Base-by-base conservation (phyloP, 139 green algal genomes). In the Tetratostichococcus sp. region DNA sequence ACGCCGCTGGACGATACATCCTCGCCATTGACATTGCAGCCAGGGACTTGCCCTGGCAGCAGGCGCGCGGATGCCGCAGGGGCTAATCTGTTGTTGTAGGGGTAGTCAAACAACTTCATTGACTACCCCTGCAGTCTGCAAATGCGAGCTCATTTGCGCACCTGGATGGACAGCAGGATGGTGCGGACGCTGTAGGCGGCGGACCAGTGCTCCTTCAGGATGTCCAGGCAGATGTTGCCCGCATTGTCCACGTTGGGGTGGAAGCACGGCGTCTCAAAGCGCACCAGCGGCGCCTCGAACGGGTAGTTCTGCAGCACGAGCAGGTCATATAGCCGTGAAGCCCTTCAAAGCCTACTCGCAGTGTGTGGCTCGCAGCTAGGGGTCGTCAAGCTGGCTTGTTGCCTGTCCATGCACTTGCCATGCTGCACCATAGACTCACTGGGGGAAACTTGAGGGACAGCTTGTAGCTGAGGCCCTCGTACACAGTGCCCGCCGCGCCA, bases 191-290 rank as follows among this genome's bases (percentile, higher is more conserved):
- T 90, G 85, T 93, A 93, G 2, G 74, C 74, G 26, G 74, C 74
- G 30, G 79, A 90, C 89, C 89, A 93, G 73, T 93, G 89, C 23
- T 93, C 89, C 67, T 90, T 86, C 19, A 95, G 80, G 68, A 95
- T 95, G 83, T 95, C 90, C 30, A 95, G 82, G 85, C 90, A 95
- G 78, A 95, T 94, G 83, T 93, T 93, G 66, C 90, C 90, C 65
- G 88, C 77, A 25, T 85, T 82, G 74, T 94, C 89, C 28, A 95
- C 90, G 71, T 95, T 95, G 59, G 90, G 90, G 71, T 95, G 90
- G 75, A 93, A 95, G 79, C 90, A 95, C 19, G 80, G 73, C 1
- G 89, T 92, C 62, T 90, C 87, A 75, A 95, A 95, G 30, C 81
- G 86, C 35, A 95, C 90, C 1, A 71, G 74, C 0, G 90, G 90